Evolutionary conservation across 306 rosid genomes (phyloP), one percentile per base, ranked within the genome.

Genomic region (Astragalus membranaceus): DNA sequence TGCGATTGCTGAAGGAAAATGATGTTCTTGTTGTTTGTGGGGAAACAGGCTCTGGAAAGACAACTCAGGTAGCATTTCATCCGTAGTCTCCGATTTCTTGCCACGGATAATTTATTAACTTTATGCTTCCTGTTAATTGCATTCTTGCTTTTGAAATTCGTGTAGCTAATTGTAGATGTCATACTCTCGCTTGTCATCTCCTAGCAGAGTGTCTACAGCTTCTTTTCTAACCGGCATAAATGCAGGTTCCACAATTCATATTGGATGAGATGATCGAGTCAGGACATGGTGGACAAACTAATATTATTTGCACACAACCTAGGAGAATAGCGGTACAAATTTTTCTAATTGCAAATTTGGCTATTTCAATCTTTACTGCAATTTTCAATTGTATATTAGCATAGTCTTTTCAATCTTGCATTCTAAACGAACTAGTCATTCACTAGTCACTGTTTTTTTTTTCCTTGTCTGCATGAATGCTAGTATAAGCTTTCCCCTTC

Each of bases 11-110:
- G 64, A 87, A 81, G 83, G 88, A 90, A 58, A 81, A 85, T 64
- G 76, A 82, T 67, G 92, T 88, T 70, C 87, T 93, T 64, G 97
- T 93, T 69, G 96, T 93, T 81, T 88, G 98, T 79, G 98, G 98
- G 75, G 98, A 93, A 85, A 93, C 98, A 26, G 98, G 98, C 78
- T 93, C 98, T 39, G 98, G 98, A 73, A 93, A 93, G 88, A 93
- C 98, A 77, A 93, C 98, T 72, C 98, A 93, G 97, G 97, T 92
- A 52, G 57, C 48, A 56, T 59, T 69, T 68, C 16, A 66, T 63
- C 64, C 59, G 77, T 44, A 26, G 56, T 42, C 69, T 54, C 11
- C 39, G 66, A 36, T 56, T 64, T 64, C 48, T 67, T 51, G 67
- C 32, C 26, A n/a, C 51, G 20, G 42, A 7, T 65, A 41, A 42